These are phyloP conservation scores for Monosporascus sp. DNA, from an alignment of 2,329 filamentous ascomycete species.

Conservation along the genomic window DNA sequence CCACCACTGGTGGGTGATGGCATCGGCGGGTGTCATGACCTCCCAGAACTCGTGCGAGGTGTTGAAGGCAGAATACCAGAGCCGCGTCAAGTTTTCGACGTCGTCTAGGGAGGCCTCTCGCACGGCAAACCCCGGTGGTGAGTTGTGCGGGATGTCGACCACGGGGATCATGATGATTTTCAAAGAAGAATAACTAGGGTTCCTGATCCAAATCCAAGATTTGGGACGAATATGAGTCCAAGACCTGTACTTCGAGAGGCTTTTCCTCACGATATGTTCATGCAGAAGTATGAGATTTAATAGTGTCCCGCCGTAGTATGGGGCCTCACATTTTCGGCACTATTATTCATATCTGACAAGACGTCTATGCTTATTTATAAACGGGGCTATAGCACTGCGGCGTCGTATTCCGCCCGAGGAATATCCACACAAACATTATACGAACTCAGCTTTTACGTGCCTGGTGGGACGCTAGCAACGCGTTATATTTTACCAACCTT, in stretches of 20 bases:
- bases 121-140: conserved; percentile 5
- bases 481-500: neutral
- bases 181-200: neutral
- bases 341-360: too few relatives aligned
- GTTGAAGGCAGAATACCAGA: conserved; percentile 11
- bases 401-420: too few relatives aligned
- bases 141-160: neutral
- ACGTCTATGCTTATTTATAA: too few relatives aligned
- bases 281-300: too few relatives aligned
- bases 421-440: neutral
- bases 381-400: too few relatives aligned
- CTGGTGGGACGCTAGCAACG: neutral
- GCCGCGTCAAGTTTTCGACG: conserved; percentile 2
- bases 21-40: conserved; percentile 3
- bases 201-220: neutral
- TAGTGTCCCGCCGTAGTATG: too few relatives aligned
- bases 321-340: too few relatives aligned
- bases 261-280: too few relatives aligned
- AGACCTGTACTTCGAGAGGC: neutral
- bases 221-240: neutral
- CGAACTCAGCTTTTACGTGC: neutral
- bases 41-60: conserved; percentile 5
- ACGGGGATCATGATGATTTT: neutral
- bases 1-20: conserved; percentile 7
- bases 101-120: conserved; percentile 5